Conservation (phyloP, 1,284 basidiomycete species). For the Malassezia vespertilionis region DNA sequence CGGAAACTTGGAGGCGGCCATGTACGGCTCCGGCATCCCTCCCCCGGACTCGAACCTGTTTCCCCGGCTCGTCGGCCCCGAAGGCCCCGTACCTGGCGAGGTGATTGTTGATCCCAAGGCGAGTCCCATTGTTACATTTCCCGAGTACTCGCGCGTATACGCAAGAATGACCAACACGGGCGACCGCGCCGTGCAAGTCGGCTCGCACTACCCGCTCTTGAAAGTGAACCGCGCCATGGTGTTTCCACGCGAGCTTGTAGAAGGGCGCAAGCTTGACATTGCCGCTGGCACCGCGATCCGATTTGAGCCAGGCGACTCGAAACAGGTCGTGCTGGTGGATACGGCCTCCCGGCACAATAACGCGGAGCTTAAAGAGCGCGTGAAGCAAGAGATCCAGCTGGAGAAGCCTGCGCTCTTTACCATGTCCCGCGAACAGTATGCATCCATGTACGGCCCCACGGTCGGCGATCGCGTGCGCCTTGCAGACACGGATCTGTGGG, state of each 20-base stretch:
- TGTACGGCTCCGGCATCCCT: slow-evolving; percentile 87
- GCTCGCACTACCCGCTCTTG: slow-evolving; percentile 65
- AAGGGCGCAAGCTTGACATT: slow-evolving; percentile 80
- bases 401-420: slow-evolving; percentile 18
- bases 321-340: slow-evolving; percentile 69
- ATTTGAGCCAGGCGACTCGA: slow-evolving; percentile 85
- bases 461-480: slow-evolving; percentile 76
- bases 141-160: slow-evolving; percentile 59
- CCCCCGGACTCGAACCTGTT: slow-evolving; percentile 56
- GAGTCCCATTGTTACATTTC: slow-evolving; percentile 62
- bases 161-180: slow-evolving; percentile 81
- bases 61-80: slow-evolving; percentile 1
- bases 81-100: slow-evolving; percentile 26
- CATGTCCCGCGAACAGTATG: slow-evolving; percentile 34
- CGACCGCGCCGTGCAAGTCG: slow-evolving; percentile 75
- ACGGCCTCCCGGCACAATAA: slow-evolving; percentile 58
- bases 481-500: slow-evolving; percentile 81
- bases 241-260: slow-evolving; percentile 71
- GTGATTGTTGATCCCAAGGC: slow-evolving; percentile 26
- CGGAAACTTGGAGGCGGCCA: slow-evolving; percentile 66
- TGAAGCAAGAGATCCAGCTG: slow-evolving; percentile 11
- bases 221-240: slow-evolving; percentile 72
- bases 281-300: slow-evolving; percentile 86
- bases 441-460: slow-evolving; percentile 61
- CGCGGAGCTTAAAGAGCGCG: neutral